A percentile compares a stretch with the other conserved stretches of the same genome.
These are phyloP conservation scores for Euptelea pleiosperma DNA, from an alignment of 164 flowering plant species.

Conservation along the genomic window DNA sequence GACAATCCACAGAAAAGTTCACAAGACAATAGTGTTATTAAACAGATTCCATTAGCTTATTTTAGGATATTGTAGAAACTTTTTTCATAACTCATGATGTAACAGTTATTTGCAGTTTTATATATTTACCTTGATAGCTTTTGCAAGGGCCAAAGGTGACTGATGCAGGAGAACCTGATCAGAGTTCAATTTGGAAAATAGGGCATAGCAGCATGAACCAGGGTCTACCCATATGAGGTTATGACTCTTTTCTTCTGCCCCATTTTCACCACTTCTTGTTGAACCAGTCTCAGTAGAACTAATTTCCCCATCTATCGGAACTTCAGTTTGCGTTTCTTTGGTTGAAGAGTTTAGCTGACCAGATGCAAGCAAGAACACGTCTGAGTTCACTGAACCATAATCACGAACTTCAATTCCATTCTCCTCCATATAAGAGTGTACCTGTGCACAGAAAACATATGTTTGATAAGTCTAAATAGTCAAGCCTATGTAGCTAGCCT, in stretches of 20 bases:
- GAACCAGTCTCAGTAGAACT: slow-evolving; percentile 9
- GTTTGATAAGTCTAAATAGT: slow-evolving; percentile 1
- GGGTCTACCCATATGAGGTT: slow-evolving; percentile 77
- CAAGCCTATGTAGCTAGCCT: too few relatives aligned
- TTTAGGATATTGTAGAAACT: neutral
- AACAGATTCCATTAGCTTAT: neutral
- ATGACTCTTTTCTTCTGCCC: slow-evolving; percentile 22
- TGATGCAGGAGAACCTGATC: slow-evolving; percentile 65
- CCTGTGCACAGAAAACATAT: slow-evolving; percentile 34
- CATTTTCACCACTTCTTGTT: slow-evolving; percentile 16
- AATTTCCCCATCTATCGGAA: slow-evolving; percentile 12
- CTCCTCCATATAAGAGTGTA: slow-evolving; percentile 44
- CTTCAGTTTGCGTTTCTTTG: slow-evolving; percentile 17
- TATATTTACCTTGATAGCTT: slow-evolving; percentile 77
- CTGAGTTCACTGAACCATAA: slow-evolving; percentile 66
- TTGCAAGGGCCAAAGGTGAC: slow-evolving; percentile 90
- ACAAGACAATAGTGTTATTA: neutral
- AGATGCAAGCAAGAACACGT: slow-evolving; percentile 66
- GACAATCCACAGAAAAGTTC: too few relatives aligned
- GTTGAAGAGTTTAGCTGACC: slow-evolving; percentile 35
- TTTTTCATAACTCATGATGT: neutral
- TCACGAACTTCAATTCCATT: slow-evolving; percentile 73
- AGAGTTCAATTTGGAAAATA: slow-evolving; percentile 66
- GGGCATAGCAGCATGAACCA: slow-evolving; percentile 78
- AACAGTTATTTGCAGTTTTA: neutral